These are phyloP conservation scores for Telopea speciosissima DNA, from an alignment of 177 flowering plant species.

Conservation along the genomic window DNA sequence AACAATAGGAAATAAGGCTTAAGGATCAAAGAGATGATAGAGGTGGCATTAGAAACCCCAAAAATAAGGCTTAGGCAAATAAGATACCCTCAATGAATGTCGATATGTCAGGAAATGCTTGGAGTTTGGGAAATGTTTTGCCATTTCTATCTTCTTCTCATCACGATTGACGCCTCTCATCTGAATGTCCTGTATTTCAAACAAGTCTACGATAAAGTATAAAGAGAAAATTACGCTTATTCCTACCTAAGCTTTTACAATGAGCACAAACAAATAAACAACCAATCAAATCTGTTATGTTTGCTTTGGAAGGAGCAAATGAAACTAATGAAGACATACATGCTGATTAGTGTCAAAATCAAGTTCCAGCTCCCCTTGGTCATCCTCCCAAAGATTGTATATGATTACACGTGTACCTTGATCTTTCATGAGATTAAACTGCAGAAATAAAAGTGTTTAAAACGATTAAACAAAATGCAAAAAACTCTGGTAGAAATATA, in stretches of 20 bases:
- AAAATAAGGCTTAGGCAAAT: neutral
- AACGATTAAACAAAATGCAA: neutral
- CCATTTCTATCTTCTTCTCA: slow-evolving; percentile 85
- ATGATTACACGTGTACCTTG: slow-evolving; percentile 85
- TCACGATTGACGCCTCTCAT: slow-evolving; percentile 93
- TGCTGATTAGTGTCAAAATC: slow-evolving; percentile 71
- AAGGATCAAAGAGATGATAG: neutral
- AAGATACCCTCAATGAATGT: slow-evolving; percentile 81
- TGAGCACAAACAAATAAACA: neutral
- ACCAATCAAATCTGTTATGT: neutral
- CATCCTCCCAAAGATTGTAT: slow-evolving; percentile 97
- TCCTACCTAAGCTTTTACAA: neutral
- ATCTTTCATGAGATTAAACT: slow-evolving; percentile 60
- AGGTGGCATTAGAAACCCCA: neutral
- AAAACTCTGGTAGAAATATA: neutral
- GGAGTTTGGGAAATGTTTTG: slow-evolving; percentile 67
- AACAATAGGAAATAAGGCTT: neutral
- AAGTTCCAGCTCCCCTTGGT: slow-evolving; percentile 72
- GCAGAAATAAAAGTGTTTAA: slow-evolving; percentile 9
- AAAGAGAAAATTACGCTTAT: neutral
- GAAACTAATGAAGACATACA: slow-evolving; percentile 28
- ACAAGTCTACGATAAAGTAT: neutral
- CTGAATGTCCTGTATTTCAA: slow-evolving; percentile 75
- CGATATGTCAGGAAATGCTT: slow-evolving; percentile 81
- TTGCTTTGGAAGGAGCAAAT: neutral